phyloP scores from a whole-genome alignment of 2,329 filamentous ascomycete genomes.

The Curvularia verruculosa region DNA sequence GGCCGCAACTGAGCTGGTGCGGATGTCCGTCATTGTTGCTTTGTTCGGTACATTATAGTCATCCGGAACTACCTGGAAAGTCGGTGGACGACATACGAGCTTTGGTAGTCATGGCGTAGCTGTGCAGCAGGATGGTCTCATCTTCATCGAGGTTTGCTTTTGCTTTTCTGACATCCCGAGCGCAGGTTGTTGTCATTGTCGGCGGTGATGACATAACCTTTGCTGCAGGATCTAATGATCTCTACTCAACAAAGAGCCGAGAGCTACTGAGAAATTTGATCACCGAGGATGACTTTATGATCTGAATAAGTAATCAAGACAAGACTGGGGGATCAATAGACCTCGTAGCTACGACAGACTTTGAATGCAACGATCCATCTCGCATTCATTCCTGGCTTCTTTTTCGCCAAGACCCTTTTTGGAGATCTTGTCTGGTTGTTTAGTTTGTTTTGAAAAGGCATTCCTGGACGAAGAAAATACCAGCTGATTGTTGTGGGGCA shows the following conservation, averaged over 20 bases:
- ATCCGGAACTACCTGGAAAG: neutral
- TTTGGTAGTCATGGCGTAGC: neutral
- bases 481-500: neutral
- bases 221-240: too few relatives aligned
- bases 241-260: too few relatives aligned
- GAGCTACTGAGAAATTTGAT: too few relatives aligned
- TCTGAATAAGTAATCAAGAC: too few relatives aligned
- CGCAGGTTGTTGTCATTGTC: neutral
- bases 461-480: neutral
- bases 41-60: neutral
- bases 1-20: neutral
- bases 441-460: neutral
- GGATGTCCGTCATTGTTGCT: neutral
- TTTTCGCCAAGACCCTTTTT: too few relatives aligned
- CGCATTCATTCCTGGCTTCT: too few relatives aligned
- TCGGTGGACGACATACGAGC: neutral
- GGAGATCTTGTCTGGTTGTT: neutral
- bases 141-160: neutral
- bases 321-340: too few relatives aligned
- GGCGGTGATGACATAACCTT: too few relatives aligned
- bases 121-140: neutral
- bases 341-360: too few relatives aligned
- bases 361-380: too few relatives aligned
- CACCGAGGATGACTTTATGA: too few relatives aligned
- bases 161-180: neutral